Conservation (phyloP, 768 basidiomycete genomes). For the Plicaturopsis crispa region DNA sequence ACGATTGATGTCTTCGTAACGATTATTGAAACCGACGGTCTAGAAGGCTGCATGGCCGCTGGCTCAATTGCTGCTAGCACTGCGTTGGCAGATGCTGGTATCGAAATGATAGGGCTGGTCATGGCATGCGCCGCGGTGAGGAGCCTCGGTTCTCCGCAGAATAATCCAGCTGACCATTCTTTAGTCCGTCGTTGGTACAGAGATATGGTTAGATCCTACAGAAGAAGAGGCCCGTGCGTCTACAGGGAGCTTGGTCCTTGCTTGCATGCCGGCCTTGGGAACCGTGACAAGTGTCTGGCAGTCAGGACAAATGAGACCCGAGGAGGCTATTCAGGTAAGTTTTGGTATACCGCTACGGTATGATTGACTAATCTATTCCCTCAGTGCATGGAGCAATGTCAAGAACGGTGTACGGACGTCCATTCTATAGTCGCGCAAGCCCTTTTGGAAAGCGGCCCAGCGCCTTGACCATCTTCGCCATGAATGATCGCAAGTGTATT, state of each 20-base stretch:
- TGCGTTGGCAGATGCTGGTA: slow-evolving; percentile 88
- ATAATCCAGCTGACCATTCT: not conserved
- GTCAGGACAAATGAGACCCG: slow-evolving; percentile 55
- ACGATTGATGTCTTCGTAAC: slow-evolving; percentile 88
- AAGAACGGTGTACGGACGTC: slow-evolving; percentile 65
- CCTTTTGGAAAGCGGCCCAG: slow-evolving; percentile 35
- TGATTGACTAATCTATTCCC: too few species aligned
- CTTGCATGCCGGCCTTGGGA: slow-evolving; percentile 84
- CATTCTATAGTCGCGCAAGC: slow-evolving; percentile 70
- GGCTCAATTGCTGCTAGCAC: slow-evolving; percentile 84
- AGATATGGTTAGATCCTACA: slow-evolving; percentile 77
- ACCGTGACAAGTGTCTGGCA: slow-evolving; percentile 85
- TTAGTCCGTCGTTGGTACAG: slow-evolving; percentile 48
- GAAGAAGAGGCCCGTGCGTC: slow-evolving; percentile 54
- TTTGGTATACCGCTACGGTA: too few species aligned
- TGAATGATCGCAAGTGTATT: too few species aligned
- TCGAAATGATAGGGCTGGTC: slow-evolving; percentile 87
- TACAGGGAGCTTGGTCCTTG: slow-evolving; percentile 63
- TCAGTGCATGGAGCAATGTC: slow-evolving; percentile 66
- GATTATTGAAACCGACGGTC: slow-evolving; percentile 86
- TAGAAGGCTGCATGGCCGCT: slow-evolving; percentile 83
- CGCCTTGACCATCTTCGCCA: slow-evolving; percentile 5
- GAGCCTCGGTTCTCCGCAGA: slow-evolving; percentile 1
- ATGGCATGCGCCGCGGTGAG: slow-evolving; percentile 75
- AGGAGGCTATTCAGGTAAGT: slow-evolving; percentile 50